Percentiles rank a stretch among this genome's conserved stretches.
phyloP scores from a whole-genome alignment of 805 yeast species.

The Starmerella sp. region DNA sequence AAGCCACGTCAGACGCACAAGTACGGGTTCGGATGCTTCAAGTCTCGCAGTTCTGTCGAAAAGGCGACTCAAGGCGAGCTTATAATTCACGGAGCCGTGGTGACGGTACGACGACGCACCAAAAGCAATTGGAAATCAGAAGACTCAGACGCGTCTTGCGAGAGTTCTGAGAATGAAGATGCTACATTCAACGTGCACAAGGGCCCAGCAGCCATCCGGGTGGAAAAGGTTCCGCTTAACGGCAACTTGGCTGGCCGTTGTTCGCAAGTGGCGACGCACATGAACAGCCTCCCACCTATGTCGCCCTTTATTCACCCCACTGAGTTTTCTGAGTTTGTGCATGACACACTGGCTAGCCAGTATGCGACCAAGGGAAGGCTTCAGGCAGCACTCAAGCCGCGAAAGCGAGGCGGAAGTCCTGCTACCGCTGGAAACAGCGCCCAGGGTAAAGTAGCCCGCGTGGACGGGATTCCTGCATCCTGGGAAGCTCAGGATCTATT shows the following conservation, averaged over 20 bases:
- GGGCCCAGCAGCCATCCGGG: too few relatives aligned
- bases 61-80: not conserved
- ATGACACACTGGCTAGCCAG: not conserved
- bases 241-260: not conserved
- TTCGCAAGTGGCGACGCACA: not conserved
- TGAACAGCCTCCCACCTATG: not conserved
- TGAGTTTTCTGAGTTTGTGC: not conserved
- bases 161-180: not conserved
- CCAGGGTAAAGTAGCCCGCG: conserved; percentile 17
- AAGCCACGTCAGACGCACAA: not conserved
- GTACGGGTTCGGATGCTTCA: conserved; percentile 3
- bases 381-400: not conserved
- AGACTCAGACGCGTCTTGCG: not conserved
- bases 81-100: not conserved
- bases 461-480: conserved; percentile 13
- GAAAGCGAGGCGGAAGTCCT: too few relatives aligned
- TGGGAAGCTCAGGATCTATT: conserved; percentile 16
- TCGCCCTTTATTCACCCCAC: not conserved
- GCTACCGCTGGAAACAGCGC: not conserved
- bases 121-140: not conserved
- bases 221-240: not conserved
- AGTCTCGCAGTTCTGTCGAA: not conserved
- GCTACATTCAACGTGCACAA: too few relatives aligned
- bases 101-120: not conserved
- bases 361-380: not conserved